Evolutionary conservation across 768 basidiomycete species (phyloP).

Genomic region (Tremella fuciformis): DNA sequence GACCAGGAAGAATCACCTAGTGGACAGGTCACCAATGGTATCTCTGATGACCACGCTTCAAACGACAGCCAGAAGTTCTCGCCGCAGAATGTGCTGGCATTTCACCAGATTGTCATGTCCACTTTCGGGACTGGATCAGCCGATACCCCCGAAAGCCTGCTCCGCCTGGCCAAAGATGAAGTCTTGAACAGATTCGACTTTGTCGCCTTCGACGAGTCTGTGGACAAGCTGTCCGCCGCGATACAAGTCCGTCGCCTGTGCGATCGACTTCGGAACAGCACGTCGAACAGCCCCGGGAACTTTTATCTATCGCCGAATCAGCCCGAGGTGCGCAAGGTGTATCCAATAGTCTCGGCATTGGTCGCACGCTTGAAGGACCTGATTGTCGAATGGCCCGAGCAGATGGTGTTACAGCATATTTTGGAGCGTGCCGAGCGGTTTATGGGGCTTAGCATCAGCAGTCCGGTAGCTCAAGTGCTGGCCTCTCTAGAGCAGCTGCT

Average conservation of each 20-base stretch:
- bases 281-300: constrained; percentile 54
- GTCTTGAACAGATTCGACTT: constrained; percentile 15
- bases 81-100: constrained; percentile 13
- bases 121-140: too few relatives aligned
- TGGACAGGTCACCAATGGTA: constrained; percentile 53
- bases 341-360: constrained; percentile 59
- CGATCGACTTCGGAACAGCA: constrained; percentile 39
- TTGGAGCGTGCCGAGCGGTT: constrained; percentile 66
- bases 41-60: not conserved
- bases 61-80: constrained; percentile 10
- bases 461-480: constrained; percentile 77
- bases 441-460: constrained; percentile 61
- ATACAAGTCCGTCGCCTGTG: constrained; percentile 32
- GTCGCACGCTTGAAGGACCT: constrained; percentile 60
- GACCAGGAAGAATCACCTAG: constrained; percentile 50
- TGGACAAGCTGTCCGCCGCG: constrained; percentile 33
- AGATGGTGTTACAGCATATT: constrained; percentile 91
- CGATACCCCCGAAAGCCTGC: too few relatives aligned
- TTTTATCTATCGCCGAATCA: constrained; percentile 82
- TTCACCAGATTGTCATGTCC: constrained; percentile 28
- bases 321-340: constrained; percentile 64
- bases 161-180: not conserved
- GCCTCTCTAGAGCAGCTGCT: constrained; percentile 80
- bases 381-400: constrained; percentile 86
- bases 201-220: constrained; percentile 19